Evolutionary conservation across 2,329 filamentous ascomycete species (phyloP).

Genomic region (Colletotrichum viniferum): DNA sequence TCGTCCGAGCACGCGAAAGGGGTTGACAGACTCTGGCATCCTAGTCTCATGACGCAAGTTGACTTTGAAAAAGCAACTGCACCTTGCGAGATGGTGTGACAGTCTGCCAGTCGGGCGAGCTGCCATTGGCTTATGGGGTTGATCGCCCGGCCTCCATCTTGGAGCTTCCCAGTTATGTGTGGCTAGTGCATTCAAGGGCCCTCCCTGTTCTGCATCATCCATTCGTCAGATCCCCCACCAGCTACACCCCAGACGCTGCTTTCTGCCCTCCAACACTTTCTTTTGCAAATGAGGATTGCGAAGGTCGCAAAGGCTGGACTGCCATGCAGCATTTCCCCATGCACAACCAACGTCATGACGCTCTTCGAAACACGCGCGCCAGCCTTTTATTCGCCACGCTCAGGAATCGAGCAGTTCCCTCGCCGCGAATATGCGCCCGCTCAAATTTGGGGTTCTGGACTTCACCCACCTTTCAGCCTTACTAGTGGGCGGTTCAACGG

Average conservation of each 20-base stretch:
- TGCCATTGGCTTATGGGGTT: conserved; percentile 30
- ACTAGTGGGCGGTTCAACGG: background rate
- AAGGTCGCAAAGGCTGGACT: conserved; percentile 4
- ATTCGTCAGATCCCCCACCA: conserved; percentile 22
- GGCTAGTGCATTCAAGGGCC: conserved; percentile 16
- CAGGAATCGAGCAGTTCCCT: background rate
- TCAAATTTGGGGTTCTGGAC: background rate
- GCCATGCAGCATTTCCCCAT: background rate
- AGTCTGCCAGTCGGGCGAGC: background rate
- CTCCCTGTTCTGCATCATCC: conserved; percentile 20
- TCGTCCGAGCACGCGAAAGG: conserved; percentile 16
- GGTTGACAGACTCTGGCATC: conserved; percentile 2
- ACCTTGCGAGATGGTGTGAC: conserved; percentile 22
- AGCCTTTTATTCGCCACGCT: conserved; percentile 9
- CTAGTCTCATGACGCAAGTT: conserved; percentile 23
- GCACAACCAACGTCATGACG: conserved; percentile 19
- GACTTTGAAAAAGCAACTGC: conserved; percentile 3
- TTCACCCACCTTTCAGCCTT: conserved; percentile 14
- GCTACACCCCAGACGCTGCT: background rate
- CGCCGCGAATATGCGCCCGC: background rate
- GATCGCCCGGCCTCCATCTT: conserved; percentile 29
- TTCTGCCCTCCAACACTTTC: conserved; percentile 2
- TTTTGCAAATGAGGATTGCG: conserved; percentile 14
- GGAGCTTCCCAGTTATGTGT: conserved; percentile 16
- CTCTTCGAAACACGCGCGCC: conserved; percentile 11